Evolutionary conservation across 225 moss, liverwort and hornwort genomes (phyloP), one percentile per base, ranked within the genome.

Genomic region (Sphagnum contortum): DNA sequence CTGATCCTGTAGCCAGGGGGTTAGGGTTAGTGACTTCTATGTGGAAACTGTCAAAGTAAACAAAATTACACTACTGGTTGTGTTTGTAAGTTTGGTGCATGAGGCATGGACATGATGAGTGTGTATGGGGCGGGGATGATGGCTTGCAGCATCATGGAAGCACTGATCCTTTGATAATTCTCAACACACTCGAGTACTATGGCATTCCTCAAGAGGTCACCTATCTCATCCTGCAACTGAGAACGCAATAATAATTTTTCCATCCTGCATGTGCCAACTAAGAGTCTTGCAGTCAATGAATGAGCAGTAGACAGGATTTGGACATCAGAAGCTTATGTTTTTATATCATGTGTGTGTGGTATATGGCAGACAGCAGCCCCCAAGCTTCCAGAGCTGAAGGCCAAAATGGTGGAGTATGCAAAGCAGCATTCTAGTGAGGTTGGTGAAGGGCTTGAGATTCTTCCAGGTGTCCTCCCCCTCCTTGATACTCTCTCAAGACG

Each of bases 401-500:
- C 75, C 55, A 89, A 91, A 76, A 94, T 89, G 89, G 69, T 94
- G 64, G 91, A 91, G 69, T 94, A 89, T 68, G 81, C 91, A 48
- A 79, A 66, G 76, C 75, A 68, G 57, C 83, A 94, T 73, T 77
- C 89, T 46, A 64, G 72, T 69, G 91, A 91, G 77, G 85, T 91
- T 47, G 79, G 82, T 57, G 91, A 94, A 56, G 94, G 94, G 51
- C 70, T 94, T 57, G 83, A 91, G 80, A 74, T 94, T 74, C 87
- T 94, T 58, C 89, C 91, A 14, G 94, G 94, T 49, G 84, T 94
- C 7, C 72, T 72, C 57, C 66, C 81, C 47, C 82, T 94, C 54
- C 86, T 94, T 62, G 73, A 86, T 62, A 76, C 68, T 66, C 80
- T 94, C 66, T 75, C 87, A 5, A 73, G 91, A 68, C 91, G 77